A percentile compares a stretch with the other conserved stretches of the same genome.
Evolutionary conservation across 257 asterid species (phyloP).

Genomic region (Jacaranda copaia): DNA sequence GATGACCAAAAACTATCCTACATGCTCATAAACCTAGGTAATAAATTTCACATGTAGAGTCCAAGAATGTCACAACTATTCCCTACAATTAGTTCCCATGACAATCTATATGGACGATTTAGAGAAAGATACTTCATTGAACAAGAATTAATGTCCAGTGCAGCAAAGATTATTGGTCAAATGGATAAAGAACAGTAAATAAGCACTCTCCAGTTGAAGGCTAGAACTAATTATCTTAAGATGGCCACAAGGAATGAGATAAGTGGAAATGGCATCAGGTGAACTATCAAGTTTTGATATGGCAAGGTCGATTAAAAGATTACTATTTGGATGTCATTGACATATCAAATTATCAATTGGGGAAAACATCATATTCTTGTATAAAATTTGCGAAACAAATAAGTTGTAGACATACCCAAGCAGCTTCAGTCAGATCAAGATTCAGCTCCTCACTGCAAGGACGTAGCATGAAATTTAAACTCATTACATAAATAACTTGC

Average conservation of each 20-base stretch:
- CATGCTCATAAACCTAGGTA: not conserved
- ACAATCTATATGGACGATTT: not conserved
- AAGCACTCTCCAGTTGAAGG: not conserved
- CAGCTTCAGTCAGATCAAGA: conserved; percentile 94
- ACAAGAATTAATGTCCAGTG: not conserved
- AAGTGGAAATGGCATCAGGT: not conserved
- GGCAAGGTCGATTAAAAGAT: conserved; percentile 11
- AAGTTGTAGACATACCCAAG: conserved; percentile 73
- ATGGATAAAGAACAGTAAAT: not conserved
- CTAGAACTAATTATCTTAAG: conserved; percentile 1
- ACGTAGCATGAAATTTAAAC: conserved; percentile 37
- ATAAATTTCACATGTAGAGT: not conserved
- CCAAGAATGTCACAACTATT: not conserved
- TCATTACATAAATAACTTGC: conserved; percentile 5
- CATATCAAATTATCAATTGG: not conserved
- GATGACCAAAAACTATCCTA: not conserved
- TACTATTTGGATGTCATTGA: conserved; percentile 25
- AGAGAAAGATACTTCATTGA: not conserved
- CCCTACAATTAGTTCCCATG: conserved; percentile 6
- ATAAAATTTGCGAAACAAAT: conserved; percentile 17
- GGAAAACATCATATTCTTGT: conserved; percentile 20
- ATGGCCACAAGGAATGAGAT: not conserved
- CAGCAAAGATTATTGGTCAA: conserved; percentile 10
- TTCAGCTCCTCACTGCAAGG: conserved; percentile 90
- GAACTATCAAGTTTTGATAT: not conserved